Conservation (phyloP, 2,329 filamentous ascomycete genomes). For the Neocucurbitaria cava region DNA sequence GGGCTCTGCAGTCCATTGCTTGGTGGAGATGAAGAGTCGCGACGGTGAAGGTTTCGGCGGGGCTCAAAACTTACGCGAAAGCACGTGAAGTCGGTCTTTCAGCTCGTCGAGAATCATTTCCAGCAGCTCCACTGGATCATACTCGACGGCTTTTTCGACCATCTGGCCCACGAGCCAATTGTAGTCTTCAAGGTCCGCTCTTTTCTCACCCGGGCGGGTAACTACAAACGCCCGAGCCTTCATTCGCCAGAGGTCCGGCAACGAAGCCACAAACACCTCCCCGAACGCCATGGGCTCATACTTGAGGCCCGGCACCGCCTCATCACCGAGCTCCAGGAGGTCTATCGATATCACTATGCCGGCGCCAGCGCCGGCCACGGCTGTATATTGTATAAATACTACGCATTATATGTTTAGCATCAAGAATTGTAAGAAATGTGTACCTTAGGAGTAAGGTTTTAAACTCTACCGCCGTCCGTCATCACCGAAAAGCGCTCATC, state of each 20-base stretch:
- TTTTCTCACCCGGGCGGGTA: not conserved
- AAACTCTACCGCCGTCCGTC: not conserved
- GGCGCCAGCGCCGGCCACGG: not conserved
- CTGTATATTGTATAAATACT: not conserved
- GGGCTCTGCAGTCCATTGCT: conserved; percentile 5
- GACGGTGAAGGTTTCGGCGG: conserved; percentile 12
- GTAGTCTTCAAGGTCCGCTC: not conserved
- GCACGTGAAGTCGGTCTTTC: conserved; percentile 14
- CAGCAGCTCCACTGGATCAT: not conserved
- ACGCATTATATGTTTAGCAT: not conserved
- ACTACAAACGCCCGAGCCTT: not conserved
- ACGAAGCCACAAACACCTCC: not conserved
- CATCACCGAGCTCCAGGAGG: not conserved
- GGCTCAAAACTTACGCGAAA: conserved; percentile 17
- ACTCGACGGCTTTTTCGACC: not conserved
- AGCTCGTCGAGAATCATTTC: not conserved
- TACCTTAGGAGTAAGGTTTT: not conserved
- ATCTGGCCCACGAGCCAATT: not conserved
- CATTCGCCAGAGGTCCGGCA: not conserved
- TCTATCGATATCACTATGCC: not conserved
- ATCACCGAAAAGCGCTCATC: not conserved
- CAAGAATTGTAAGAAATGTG: not conserved
- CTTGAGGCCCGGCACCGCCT: not conserved
- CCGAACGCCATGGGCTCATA: not conserved
- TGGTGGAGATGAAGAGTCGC: conserved; percentile 4